A percentile compares a stretch with the other conserved stretches of the same genome.
Conservation (phyloP, 768 basidiomycete species). For the Pleurotus citrinopileatus region DNA sequence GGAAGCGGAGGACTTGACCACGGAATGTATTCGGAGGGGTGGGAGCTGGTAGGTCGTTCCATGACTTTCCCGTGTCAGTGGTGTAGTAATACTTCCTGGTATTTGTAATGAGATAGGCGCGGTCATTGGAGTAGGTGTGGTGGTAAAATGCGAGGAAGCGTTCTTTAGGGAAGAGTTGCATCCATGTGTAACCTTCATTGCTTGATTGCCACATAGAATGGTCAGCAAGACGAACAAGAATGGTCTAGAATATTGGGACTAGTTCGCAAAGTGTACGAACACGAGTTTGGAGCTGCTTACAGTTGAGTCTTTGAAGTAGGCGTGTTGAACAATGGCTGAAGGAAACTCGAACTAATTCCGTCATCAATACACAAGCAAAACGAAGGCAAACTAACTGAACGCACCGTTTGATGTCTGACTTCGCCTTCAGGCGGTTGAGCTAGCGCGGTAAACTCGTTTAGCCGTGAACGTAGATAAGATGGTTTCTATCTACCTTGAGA, state of each 20-base stretch:
- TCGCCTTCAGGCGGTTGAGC: conserved; percentile 82
- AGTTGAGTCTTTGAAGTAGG: conserved; percentile 81
- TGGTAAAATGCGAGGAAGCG: conserved; percentile 84
- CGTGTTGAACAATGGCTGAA: conserved; percentile 63
- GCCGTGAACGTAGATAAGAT: no score
- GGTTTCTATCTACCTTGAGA: conserved; percentile 72
- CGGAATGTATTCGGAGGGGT: conserved; percentile 77
- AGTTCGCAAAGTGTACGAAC: conserved; percentile 5
- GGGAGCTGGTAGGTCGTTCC: conserved; percentile 61
- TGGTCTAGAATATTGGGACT: conserved; percentile 51
- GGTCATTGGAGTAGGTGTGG: conserved; percentile 74
- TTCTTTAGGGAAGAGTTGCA: conserved; percentile 53
- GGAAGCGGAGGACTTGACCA: conserved; percentile 80
- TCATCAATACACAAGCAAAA: neutral
- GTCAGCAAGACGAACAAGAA: conserved; percentile 80
- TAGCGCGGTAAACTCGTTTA: conserved; percentile 27
- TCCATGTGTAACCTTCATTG: conserved; percentile 95
- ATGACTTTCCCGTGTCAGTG: conserved; percentile 73
- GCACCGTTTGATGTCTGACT: conserved; percentile 70
- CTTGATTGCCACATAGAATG: conserved; percentile 87
- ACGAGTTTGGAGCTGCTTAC: conserved; percentile 31
- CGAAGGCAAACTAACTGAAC: conserved; percentile 19
- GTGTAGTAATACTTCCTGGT: conserved; percentile 68
- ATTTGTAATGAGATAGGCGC: conserved; percentile 88
- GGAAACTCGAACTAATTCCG: conserved; percentile 61